Conservation (phyloP, 2,329 filamentous ascomycete species). For the Fusarium dimerum region DNA sequence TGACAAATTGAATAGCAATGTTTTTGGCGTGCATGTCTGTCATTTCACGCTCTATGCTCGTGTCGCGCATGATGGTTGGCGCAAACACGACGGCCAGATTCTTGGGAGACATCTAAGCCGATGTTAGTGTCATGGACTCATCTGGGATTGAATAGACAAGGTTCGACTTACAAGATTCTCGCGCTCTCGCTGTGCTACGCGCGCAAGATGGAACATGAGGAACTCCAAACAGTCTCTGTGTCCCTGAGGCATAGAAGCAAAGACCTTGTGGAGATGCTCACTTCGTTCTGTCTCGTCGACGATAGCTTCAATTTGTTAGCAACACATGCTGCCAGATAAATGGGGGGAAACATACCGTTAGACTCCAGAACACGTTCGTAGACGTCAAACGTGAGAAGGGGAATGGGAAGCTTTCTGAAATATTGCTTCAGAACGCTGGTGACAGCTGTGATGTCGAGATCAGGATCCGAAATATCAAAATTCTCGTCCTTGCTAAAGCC, state of each 20-base stretch:
- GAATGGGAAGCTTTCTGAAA: conserved; percentile 87
- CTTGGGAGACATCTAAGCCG: conserved; percentile 81
- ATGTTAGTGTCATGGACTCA: conserved; percentile 13
- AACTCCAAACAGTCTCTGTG: conserved; percentile 92
- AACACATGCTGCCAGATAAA: background rate
- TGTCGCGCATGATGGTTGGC: conserved; percentile 93
- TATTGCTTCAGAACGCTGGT: conserved; percentile 97
- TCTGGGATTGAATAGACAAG: background rate
- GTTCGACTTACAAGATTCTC: conserved; percentile 72
- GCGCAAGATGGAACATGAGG: conserved; percentile 86
- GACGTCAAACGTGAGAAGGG: conserved; percentile 87
- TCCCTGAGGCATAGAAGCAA: conserved; percentile 76
- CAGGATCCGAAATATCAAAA: conserved; percentile 90
- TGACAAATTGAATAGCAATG: conserved; percentile 84
- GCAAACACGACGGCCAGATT: conserved; percentile 97
- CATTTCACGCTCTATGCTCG: conserved; percentile 90
- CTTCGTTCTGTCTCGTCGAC: conserved; percentile 68
- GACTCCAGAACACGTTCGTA: conserved; percentile 89
- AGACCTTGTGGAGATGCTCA: conserved; percentile 68
- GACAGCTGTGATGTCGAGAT: conserved; percentile 93
- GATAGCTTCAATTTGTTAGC: conserved; percentile 52
- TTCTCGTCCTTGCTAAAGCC: conserved; percentile 86
- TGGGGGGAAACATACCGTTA: conserved; percentile 56
- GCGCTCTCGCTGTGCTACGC: conserved; percentile 78
- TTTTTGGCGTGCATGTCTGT: conserved; percentile 95